These are phyloP conservation scores for Pelagophyceae sp. DNA, from an alignment of 352 stramenopile species.

Conservation along the genomic window DNA sequence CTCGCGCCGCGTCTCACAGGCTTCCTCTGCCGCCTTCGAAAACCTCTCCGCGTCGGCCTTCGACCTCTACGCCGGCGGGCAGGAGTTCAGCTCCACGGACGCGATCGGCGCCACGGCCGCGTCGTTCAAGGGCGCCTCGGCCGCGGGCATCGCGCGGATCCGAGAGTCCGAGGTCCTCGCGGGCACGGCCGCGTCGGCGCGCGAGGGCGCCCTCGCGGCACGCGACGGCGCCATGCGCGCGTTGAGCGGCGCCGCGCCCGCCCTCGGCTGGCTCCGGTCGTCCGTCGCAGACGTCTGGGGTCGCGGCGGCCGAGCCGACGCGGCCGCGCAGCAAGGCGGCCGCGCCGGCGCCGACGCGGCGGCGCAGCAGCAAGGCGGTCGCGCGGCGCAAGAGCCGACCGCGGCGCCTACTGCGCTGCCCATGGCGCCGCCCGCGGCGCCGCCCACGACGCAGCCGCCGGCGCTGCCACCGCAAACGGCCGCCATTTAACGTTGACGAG, in stretches of 20 bases:
- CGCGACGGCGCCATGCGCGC: background rate
- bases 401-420: too few relatives aligned
- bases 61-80: too few relatives aligned
- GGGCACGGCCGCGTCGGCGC: background rate
- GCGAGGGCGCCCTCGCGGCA: too few relatives aligned
- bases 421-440: too few relatives aligned
- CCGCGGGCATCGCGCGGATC: too few relatives aligned
- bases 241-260: background rate
- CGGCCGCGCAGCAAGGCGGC: background rate
- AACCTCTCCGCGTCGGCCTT: too few relatives aligned
- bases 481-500: too few relatives aligned
- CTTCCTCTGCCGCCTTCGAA: too few relatives aligned
- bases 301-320: background rate
- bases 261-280: background rate
- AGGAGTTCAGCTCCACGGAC: background rate
- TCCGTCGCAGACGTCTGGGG: background rate
- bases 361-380: background rate
- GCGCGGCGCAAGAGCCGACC: too few relatives aligned
- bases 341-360: too few relatives aligned
- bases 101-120: background rate
- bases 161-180: background rate
- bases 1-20: background rate
- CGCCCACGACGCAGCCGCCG: too few relatives aligned
- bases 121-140: background rate
- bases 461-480: too few relatives aligned